Evolutionary conservation across 2,329 filamentous ascomycete species (phyloP).

Genomic region (Aspergillus puulaauensis): DNA sequence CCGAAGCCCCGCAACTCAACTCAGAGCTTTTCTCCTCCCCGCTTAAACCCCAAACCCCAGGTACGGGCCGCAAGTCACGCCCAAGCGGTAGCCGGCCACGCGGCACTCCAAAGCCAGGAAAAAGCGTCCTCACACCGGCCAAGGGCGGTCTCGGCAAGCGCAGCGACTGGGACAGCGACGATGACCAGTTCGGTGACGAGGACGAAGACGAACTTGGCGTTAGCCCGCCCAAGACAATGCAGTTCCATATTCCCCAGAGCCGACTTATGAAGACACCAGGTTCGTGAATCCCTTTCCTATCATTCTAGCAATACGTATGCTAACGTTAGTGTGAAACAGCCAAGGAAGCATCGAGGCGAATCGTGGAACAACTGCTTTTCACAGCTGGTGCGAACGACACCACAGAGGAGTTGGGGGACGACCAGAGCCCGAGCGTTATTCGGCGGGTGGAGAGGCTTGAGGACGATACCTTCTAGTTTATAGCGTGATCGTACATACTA

Average conservation of each 20-base stretch:
- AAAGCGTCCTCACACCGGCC: conserved; percentile 79
- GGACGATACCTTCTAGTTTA: conserved; percentile 47
- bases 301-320: neutral
- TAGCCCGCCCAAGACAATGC: conserved; percentile 79
- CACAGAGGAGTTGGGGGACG: conserved; percentile 36
- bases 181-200: conserved; percentile 60
- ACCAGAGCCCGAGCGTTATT: conserved; percentile 48
- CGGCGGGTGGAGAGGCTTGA: conserved; percentile 41
- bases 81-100: conserved; percentile 37
- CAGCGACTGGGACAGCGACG: conserved; percentile 71
- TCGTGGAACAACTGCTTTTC: conserved; percentile 48
- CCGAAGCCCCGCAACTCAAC: conserved; percentile 77
- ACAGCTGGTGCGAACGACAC: conserved; percentile 46
- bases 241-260: conserved; percentile 52
- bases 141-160: conserved; percentile 32
- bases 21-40: conserved; percentile 84
- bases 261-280: conserved; percentile 50
- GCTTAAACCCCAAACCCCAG: conserved; percentile 46
- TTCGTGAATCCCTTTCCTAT: conserved; percentile 31
- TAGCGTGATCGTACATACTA: neutral
- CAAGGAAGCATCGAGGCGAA: conserved; percentile 50
- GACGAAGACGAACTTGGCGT: conserved; percentile 65
- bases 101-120: conserved; percentile 67
- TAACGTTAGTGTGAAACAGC: conserved; percentile 28
- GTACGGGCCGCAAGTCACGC: conserved; percentile 44